Base-by-base conservation (phyloP, 495 filamentous ascomycete species). In the Cercophora scortea region DNA sequence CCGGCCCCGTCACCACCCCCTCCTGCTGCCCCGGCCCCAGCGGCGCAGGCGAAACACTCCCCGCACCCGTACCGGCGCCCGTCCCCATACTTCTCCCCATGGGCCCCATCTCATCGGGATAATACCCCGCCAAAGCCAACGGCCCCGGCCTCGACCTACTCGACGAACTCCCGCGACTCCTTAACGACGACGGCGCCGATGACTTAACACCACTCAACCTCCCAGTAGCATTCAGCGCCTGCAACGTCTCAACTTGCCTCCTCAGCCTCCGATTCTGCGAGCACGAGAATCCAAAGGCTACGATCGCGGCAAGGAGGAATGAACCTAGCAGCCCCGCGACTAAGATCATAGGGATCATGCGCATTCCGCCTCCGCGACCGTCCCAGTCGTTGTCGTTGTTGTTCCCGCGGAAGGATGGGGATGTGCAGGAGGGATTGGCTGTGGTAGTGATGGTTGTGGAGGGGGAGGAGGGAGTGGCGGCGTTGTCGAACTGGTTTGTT, bases 191-290 rank as follows among this genome's bases (percentile, higher is more conserved):
- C 13, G 18, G 11, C 34, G 8, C 6, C 12, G 16, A 32, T 33
- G 44, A 25, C 12, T 36, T 25, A 5, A 25, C 2, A 5, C 5
- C n/a, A n/a, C n/a, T n/a, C n/a, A n/a, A n/a, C n/a, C n/a, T n/a
- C n/a, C n/a, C n/a, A n/a, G n/a, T 56, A 4, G 25, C 34, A 38
- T 47, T 46, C 38, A 51, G 16, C 1, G 45, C 13, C 42, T 60
- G 40, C 11, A 60, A 42, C 4, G 17, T 38, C 44, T 51, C 42
- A 16, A 60, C 50, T 47, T 56, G 53, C 16, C 47, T 40, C 12
- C 44, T 42, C 9, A 60, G 50, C 34, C 51, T 32, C 15, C 57
- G 49, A 38, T 60, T 60, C 17, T 53, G 50, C 16, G 35, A 47
- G 47, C 45, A 56, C 6, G 50, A 54, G 39, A 56, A 55, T 1